Conservation (phyloP, 2,329 filamentous ascomycete species). For the Rhinocladiella similis region DNA sequence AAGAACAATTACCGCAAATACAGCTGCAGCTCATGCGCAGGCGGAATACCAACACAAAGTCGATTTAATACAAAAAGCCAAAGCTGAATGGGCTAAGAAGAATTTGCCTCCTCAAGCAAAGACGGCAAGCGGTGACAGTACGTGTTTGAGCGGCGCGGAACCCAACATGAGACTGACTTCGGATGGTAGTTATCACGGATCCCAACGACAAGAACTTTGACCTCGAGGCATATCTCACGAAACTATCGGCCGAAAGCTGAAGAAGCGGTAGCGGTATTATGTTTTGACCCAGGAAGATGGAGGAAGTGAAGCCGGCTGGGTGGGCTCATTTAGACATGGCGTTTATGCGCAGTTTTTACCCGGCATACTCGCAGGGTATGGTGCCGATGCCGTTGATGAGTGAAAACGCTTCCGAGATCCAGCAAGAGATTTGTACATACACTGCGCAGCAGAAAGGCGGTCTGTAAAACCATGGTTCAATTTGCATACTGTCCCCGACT, state of each 20-base stretch:
- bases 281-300: neutral
- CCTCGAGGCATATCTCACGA: constrained; percentile 75
- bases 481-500: constrained; percentile 6
- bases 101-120: constrained; percentile 53
- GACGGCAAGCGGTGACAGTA: constrained; percentile 40
- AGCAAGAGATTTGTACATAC: constrained; percentile 24
- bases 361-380: constrained; percentile 8
- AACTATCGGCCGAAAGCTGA: constrained; percentile 28
- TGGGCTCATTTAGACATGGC: constrained; percentile 17
- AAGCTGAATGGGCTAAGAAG: constrained; percentile 85
- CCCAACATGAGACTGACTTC: constrained; percentile 26
- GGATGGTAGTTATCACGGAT: constrained; percentile 66
- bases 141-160: constrained; percentile 2
- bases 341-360: constrained; percentile 21
- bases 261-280: neutral
- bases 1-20: constrained; percentile 70
- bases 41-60: constrained; percentile 89
- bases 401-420: constrained; percentile 11
- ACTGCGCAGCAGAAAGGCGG: constrained; percentile 5
- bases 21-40: constrained; percentile 70
- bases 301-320: constrained; percentile 5
- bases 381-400: constrained; percentile 3
- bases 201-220: constrained; percentile 88
- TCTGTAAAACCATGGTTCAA: constrained; percentile 21
- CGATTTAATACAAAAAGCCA: constrained; percentile 87